A percentile compares a stretch with the other conserved stretches of the same genome.
Conservation (phyloP, 371 early-diverging fungal species). For the Mortierella polycephala region DNA sequence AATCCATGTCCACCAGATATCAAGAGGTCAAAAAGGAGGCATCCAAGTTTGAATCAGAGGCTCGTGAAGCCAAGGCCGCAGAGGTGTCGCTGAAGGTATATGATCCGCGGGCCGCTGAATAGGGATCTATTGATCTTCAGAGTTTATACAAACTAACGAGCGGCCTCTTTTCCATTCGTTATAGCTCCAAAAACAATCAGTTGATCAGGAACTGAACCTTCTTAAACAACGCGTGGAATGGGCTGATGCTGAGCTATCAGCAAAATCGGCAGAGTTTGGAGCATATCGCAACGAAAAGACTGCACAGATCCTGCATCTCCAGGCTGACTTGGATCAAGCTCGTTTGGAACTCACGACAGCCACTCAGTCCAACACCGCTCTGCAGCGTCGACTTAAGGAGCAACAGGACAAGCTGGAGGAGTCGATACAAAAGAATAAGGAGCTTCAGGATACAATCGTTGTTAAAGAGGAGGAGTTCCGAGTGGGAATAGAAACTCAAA, state of each 20-base stretch:
- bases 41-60: conserved; percentile 38
- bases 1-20: conserved; percentile 25
- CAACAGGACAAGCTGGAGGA: conserved; percentile 61
- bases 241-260: conserved; percentile 33
- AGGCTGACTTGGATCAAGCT: conserved; percentile 40
- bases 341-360: conserved; percentile 32
- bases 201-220: conserved; percentile 48
- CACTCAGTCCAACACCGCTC: conserved; percentile 17
- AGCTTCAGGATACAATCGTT: conserved; percentile 60
- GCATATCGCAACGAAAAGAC: conserved; percentile 37
- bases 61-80: conserved; percentile 45
- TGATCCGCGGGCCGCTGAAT: too few species aligned
- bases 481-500: conserved; percentile 74
- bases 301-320: conserved; percentile 37
- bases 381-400: conserved; percentile 58
- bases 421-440: conserved; percentile 57
- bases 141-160: background rate
- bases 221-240: conserved; percentile 41
- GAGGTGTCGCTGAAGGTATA: conserved; percentile 46
- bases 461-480: conserved; percentile 71
- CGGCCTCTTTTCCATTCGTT: background rate
- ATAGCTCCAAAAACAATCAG: conserved; percentile 50
- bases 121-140: background rate
- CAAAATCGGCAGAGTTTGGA: conserved; percentile 38
- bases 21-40: conserved; percentile 47